Base-by-base conservation (phyloP, 768 basidiomycete species). In the Hypholoma sublateritium region DNA sequence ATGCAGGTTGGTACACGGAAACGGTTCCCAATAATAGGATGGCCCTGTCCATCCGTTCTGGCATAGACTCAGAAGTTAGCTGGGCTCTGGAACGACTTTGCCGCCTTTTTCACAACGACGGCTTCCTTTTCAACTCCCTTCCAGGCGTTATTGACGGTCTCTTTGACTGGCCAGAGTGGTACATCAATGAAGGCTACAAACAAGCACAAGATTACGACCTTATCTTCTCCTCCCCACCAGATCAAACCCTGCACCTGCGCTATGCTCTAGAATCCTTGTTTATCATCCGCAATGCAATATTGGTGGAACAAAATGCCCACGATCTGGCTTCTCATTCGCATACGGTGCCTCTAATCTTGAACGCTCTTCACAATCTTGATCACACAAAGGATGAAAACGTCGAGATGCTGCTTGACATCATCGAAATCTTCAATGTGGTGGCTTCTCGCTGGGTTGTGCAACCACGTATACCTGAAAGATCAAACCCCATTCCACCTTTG, bases 21-120 rank as follows among this genome's bases (percentile, higher is more conserved):
- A 76, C 81, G 1, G 79, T 83, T 2, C 77, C 89, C 0, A 87
- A 77, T 67, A 98, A 98, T 69, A 83, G 95, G 41, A 93, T 98
- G 85, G 78, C 93, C n/a, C 84, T 99, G 14, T 88, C 95, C 2
- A 73, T 98, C 41, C 83, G 86, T 22, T 98, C 93, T 13, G 89
- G 86, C 4, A 88, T 98, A 46, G 79, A 86, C 52, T 72, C 82
- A 7, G 96, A 98, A 66, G 80, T 95, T 55, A 85, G 85, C 55
- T 98, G 93, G 91, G 91, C 95, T 17, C 81, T 99, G 37, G 89
- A 93, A 63, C 86, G 91, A 47, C 81, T 98, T 9, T 86, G 89
- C 59, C 83, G 91, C 17, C 78, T 92, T n/a, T 88, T 86, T 62
- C 80, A 81, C 62, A 89, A 91, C 63, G 93, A 95, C 50, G 77